Evolutionary conservation across 2,329 filamentous ascomycete genomes (phyloP).

Genomic region (Cladorrhinum sp.): DNA sequence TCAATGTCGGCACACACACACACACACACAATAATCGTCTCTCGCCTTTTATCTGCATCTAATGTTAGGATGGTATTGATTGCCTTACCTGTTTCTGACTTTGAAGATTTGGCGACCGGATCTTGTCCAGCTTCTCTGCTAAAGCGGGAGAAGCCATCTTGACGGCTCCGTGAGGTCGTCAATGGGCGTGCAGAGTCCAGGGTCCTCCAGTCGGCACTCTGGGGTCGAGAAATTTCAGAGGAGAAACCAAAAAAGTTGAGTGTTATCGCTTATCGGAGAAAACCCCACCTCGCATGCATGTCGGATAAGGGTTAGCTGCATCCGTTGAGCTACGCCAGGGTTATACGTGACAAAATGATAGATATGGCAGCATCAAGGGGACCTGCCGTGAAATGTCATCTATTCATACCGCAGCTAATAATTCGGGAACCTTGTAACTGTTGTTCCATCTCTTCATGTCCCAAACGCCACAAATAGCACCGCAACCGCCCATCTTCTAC

Average conservation of each 20-base stretch:
- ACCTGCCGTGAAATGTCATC: neutral
- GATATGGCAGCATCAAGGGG: neutral
- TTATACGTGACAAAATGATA: conserved; percentile 12
- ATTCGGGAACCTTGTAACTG: neutral
- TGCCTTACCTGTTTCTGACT: conserved; percentile 81
- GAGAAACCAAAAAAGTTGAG: conserved; percentile 27
- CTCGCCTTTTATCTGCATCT: neutral
- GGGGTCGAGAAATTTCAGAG: conserved; percentile 26
- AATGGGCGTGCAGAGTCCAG: conserved; percentile 17
- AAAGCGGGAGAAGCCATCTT: conserved; percentile 53
- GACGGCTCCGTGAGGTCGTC: conserved; percentile 22
- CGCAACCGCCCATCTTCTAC: neutral
- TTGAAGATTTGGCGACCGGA: conserved; percentile 92
- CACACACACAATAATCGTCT: neutral
- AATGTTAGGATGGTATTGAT: conserved; percentile 17
- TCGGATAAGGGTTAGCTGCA: conserved; percentile 24
- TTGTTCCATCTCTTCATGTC: neutral
- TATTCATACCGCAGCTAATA: neutral
- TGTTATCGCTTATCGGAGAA: conserved; percentile 22
- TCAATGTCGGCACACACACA: conserved; percentile 5
- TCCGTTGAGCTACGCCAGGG: conserved; percentile 9
- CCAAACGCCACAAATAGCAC: conserved; percentile 20
- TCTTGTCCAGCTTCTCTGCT: conserved; percentile 93
- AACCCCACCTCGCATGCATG: conserved; percentile 18
- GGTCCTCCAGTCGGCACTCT: conserved; percentile 13